Percentiles rank a stretch among this genome's conserved stretches.
These are phyloP conservation scores for Cystobasidium onofrii DNA, from an alignment of 768 basidiomycete species.

Conservation along the genomic window DNA sequence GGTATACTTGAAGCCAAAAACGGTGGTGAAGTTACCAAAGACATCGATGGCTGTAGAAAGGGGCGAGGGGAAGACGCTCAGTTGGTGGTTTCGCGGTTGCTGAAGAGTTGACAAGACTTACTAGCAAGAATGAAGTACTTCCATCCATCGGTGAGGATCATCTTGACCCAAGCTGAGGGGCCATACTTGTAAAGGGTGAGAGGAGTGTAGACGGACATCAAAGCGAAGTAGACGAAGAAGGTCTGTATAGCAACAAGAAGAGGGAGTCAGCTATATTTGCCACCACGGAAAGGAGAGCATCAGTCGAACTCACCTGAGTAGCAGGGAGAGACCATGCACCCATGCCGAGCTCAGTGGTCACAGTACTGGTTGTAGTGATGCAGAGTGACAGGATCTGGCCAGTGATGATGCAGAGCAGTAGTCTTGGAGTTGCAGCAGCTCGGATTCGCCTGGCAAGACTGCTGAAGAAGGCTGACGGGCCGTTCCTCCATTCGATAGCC, in stretches of 20 bases:
- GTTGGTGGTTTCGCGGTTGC: no score
- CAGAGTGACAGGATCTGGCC: conserved; percentile 40
- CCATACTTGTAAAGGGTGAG: conserved; percentile 41
- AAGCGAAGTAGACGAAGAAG: conserved; percentile 36
- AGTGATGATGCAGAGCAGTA: conserved; percentile 23
- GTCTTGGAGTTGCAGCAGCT: conserved; percentile 10
- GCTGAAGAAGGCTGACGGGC: conserved; percentile 9
- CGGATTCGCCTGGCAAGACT: background rate
- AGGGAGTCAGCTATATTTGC: background rate
- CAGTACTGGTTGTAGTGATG: conserved; percentile 36
- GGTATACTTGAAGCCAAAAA: conserved; percentile 37
- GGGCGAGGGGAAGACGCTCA: no score
- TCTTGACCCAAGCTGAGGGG: conserved; percentile 36
- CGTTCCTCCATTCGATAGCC: background rate
- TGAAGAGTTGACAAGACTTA: no score
- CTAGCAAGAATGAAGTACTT: conserved; percentile 39
- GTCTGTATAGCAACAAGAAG: background rate
- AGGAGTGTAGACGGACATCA: conserved; percentile 37
- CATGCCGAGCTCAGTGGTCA: conserved; percentile 39
- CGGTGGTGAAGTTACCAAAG: conserved; percentile 23
- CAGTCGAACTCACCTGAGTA: conserved; percentile 18
- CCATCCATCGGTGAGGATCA: conserved; percentile 41
- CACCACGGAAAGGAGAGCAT: background rate
- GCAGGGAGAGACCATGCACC: conserved; percentile 35
- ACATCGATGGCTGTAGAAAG: conserved; percentile 26